Base-by-base conservation (phyloP, 139 green algal species). In the Chlamydomonas schloesseri region DNA sequence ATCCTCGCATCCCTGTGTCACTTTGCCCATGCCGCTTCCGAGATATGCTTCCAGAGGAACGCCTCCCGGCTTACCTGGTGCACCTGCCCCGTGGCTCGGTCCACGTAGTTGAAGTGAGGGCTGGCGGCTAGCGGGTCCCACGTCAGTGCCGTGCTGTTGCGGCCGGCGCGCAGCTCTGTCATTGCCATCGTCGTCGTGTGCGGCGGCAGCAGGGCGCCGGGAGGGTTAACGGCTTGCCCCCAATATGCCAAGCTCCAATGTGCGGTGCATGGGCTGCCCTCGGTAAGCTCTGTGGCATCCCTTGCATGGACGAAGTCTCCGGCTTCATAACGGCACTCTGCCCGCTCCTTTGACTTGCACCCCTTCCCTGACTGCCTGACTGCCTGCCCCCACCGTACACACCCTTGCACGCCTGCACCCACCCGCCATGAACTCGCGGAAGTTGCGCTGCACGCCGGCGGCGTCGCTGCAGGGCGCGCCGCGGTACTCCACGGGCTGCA, bases 391-490 rank as follows among this genome's bases (percentile, higher is more conserved):
- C n/a, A n/a, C n/a, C n/a, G n/a, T n/a, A n/a, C n/a, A n/a, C n/a
- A 23, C n/a, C 14, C n/a, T 26, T n/a, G n/a, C 67, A 46, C 3
- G 23, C 60, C 9, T 28, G 26, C 42, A 81, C 88, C 68, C 33
- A 91, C 88, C 4, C 21, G 36, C 18, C 88, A 91, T 82, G 47
- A 95, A 71, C 21, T 92, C 84, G 28, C 67, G 69, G 58, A 81
- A 93, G 67, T 79, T 81, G 5, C 74, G 37, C 73, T 95, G 90
- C 17, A 26, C 15, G 2, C 92, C 92, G 0, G 89, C 92, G 21
- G 90, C 90, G 62, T 95, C 92, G 77, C 83, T 91, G 90, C 92
- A 95, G 37, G 82, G 75, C 0, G 67, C 75, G 62, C 87, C 83
- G 1, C 64, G 70, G 58, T 91, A 95, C 15, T 76, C 14, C 11